A percentile compares a stretch with the other conserved stretches of the same genome.
Evolutionary conservation across 768 basidiomycete species (phyloP).

Genomic region (Steccherinum ochraceum): DNA sequence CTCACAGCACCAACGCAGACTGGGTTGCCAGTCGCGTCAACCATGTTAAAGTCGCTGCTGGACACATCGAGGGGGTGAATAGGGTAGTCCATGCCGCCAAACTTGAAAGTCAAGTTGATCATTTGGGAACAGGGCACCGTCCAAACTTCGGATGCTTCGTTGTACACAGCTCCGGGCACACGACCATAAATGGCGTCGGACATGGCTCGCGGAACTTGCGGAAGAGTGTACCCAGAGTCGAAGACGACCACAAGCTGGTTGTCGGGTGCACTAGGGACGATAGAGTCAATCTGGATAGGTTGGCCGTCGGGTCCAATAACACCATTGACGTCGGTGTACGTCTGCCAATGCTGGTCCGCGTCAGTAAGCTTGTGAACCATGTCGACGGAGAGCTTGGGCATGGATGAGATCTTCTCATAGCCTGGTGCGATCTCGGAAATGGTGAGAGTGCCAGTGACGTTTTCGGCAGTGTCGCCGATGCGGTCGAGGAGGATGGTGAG

Average conservation of each 20-base stretch:
- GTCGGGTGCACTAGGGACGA: slow-evolving; percentile 60
- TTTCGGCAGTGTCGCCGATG: slow-evolving; percentile 42
- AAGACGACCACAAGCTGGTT: slow-evolving; percentile 66
- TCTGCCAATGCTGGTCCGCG: slow-evolving; percentile 79
- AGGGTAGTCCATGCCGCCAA: slow-evolving; percentile 63
- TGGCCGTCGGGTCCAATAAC: slow-evolving; percentile 76
- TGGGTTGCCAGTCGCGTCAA: slow-evolving; percentile 41
- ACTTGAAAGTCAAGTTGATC: slow-evolving; percentile 65
- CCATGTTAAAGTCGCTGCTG: slow-evolving; percentile 49
- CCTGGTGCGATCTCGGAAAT: slow-evolving; percentile 58
- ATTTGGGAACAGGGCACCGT: slow-evolving; percentile 68
- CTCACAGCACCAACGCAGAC: slow-evolving; percentile 67
- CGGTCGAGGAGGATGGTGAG: slow-evolving; percentile 66
- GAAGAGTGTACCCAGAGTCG: slow-evolving; percentile 66
- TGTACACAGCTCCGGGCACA: slow-evolving; percentile 66
- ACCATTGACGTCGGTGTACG: slow-evolving; percentile 58
- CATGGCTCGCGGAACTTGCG: slow-evolving; percentile 68
- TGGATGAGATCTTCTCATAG: slow-evolving; percentile 52
- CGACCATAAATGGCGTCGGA: slow-evolving; percentile 79
- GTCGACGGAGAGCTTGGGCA: slow-evolving; percentile 62
- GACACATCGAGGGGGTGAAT: slow-evolving; percentile 70
- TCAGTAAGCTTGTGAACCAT: slow-evolving; percentile 53
- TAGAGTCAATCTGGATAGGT: slow-evolving; percentile 51
- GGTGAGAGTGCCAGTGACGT: slow-evolving; percentile 59
- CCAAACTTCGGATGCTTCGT: slow-evolving; percentile 52